Evolutionary conservation across 1,139 yeast species (phyloP).

Genomic region (Taphrina communis): DNA sequence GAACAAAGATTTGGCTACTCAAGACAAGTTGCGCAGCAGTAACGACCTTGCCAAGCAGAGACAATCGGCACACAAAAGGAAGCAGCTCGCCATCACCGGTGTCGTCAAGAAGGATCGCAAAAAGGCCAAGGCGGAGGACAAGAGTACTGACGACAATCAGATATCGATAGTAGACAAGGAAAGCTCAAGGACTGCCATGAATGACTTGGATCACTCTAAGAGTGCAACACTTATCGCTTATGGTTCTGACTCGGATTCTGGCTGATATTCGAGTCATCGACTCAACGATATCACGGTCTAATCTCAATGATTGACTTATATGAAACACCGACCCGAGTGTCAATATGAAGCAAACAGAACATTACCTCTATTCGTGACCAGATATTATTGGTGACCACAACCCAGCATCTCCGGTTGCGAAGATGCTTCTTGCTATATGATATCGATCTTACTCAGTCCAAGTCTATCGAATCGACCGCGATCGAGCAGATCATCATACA

Average conservation of each 20-base stretch:
- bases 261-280: background rate
- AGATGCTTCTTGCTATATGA: no score
- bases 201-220: background rate
- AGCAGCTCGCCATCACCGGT: constrained; percentile 7
- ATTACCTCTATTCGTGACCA: background rate
- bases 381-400: no score
- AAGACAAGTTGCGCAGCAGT: background rate
- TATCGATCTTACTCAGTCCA: no score
- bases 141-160: background rate
- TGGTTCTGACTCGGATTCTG: constrained; percentile 24
- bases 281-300: no score
- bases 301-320: background rate
- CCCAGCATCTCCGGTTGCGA: no score
- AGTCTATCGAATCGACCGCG: no score
- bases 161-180: background rate
- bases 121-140: constrained; percentile 1
- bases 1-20: background rate
- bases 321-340: background rate
- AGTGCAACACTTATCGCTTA: constrained; percentile 4
- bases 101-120: constrained; percentile 28
- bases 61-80: background rate
- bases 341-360: background rate
- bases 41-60: background rate
- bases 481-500: no score
- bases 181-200: background rate